Base-by-base conservation (phyloP, 768 basidiomycete species). In the Gloeophyllum trabeum region DNA sequence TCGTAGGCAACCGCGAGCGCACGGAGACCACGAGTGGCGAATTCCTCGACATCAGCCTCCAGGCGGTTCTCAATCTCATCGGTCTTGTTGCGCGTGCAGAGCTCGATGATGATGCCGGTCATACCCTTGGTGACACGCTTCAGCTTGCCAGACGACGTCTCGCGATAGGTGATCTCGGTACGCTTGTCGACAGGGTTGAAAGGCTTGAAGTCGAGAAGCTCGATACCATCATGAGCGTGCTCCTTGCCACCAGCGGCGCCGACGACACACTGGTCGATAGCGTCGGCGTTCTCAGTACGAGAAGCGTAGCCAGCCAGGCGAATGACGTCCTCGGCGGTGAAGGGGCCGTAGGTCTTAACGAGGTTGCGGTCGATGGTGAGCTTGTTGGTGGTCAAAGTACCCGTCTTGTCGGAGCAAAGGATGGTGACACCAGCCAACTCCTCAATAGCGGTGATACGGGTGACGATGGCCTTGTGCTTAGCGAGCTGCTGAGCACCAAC, bases 101-200 rank as follows among this genome's bases (percentile, higher is more conserved):
- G 84, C 44, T 94, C 90, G 57, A 96, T 92, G 70, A 97, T 91
- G 63, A 90, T 85, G 69, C 92, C 94, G 35, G 94, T 98, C 94
- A 98, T 98, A 61, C 94, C 94, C 82, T 98, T 98, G 60, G 94
- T 96, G 56, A 94, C 94, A 55, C 94, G 89, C 79, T 94, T 96
- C 52, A 98, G 76, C 63, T 85, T 89, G 64, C 94, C 94, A n/a
- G 86, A 73, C 5, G 89, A 73, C 62, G 92, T 83, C 61, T 96
- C 93, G 38, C 78, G 82, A 71, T 97, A 98, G 39, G 94, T 98
- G 61, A 94, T 93, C 69, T 97, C 94, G 46, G 94, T 98, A 57
- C 93, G 89, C 75, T 97, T 97, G 75, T 94, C 91, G 53, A 93
- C 91, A 40, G 94, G 94, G 73, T 97, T 96, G 78, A 97, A 98